phyloP scores from a whole-genome alignment of 2,329 filamentous ascomycete genomes.

The Aspergillus melleus region DNA sequence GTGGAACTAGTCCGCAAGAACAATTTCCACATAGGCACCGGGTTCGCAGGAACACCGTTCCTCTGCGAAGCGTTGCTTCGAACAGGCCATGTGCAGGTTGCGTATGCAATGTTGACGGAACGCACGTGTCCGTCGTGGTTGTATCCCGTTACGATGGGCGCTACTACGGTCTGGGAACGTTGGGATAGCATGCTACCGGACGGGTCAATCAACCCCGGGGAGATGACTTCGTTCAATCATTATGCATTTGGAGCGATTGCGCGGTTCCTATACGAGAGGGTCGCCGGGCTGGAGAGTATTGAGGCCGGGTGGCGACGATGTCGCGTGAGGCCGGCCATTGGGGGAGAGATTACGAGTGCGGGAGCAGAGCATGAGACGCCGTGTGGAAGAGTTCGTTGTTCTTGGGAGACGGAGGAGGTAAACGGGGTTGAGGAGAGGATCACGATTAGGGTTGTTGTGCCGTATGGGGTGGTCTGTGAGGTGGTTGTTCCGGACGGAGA shows the following conservation, averaged over 20 bases:
- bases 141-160: conserved; percentile 40
- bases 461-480: background rate
- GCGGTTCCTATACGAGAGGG: conserved; percentile 5
- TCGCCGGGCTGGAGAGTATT: background rate
- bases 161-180: conserved; percentile 44
- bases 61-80: conserved; percentile 25
- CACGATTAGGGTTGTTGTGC: background rate
- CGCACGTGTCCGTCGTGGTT: conserved; percentile 28
- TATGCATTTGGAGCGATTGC: conserved; percentile 42
- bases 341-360: background rate
- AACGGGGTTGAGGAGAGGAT: background rate
- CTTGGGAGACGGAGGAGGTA: background rate
- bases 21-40: conserved; percentile 30
- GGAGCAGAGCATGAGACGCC: background rate
- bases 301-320: background rate
- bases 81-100: background rate
- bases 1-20: conserved; percentile 8
- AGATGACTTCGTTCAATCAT: conserved; percentile 45
- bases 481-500: background rate
- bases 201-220: conserved; percentile 37
- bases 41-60: conserved; percentile 28
- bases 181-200: conserved; percentile 42
- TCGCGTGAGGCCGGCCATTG: background rate
- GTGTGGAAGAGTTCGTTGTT: background rate
- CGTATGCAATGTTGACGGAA: conserved; percentile 12